Base-by-base conservation (phyloP, 805 yeast species). In the Saccharomyces eubayanus region DNA sequence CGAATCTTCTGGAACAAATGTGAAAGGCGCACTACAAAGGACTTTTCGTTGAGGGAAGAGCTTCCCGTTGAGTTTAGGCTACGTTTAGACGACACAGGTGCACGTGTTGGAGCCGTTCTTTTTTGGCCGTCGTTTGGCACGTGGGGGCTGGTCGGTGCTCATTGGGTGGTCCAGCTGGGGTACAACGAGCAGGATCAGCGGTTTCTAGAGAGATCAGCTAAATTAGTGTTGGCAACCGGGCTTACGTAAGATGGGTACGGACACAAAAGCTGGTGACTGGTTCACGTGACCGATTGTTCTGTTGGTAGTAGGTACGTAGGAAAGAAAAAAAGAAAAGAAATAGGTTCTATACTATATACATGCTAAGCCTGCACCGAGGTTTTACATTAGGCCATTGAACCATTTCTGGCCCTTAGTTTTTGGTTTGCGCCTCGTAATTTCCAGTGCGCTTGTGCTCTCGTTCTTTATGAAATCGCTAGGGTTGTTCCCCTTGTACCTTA, bases 401-500 rank as follows among this genome's bases (percentile, higher is more conserved):
- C 71, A 65, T 51, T 66, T 69, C 29, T 62, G 64, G 6, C 68
- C 67, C 51, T 63, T 62, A 4, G 66, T 57, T 36, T 11, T 36
- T 21, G 51, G 50, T n/a, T 53, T 46, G n/a, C 53, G 76, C 72
- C 30, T 89, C 4, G 46, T 40, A 45, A 55, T 58, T 49, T 57
- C 53, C 83, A 66, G 85, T 76, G 59, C 72, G 71, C n/a, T n/a
- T n/a, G 21, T 79, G 70, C 55, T 71, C 71, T 31, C 72, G 62
- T 21, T 79, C 65, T 29, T 79, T 11, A 79, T 73, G 43, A 77
- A 72, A 58, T 71, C 61, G 5, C 62, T 64, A 1, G 70, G 66
- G 21, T 63, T 58, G 4, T 63, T 64, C n/a, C 65, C 63, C 51
- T 69, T 70, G 20, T 58, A 57, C 59, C 64, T 65, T 48, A 65